Evolutionary conservation across 345 rosid genomes (phyloP).

Genomic region (Boechera retrofracta): DNA sequence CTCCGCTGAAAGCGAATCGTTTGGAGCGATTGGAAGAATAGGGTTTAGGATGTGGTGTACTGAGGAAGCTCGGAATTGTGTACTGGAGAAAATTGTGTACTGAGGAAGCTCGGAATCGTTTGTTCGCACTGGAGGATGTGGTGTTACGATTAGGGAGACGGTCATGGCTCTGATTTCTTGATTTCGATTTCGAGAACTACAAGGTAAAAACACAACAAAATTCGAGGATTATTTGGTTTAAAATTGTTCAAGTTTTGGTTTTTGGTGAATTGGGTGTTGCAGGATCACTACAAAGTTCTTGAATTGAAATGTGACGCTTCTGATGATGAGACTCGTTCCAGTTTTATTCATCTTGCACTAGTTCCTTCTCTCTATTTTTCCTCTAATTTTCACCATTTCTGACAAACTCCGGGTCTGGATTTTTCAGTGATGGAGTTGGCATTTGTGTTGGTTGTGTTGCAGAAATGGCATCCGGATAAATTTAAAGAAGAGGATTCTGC

Average conservation of each 20-base stretch:
- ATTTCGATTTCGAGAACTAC: too few relatives aligned
- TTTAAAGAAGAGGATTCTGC: slow-evolving; percentile 64
- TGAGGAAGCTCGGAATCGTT: too few relatives aligned
- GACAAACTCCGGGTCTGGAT: not conserved
- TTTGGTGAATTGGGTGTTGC: slow-evolving; percentile 25
- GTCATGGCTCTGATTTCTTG: too few relatives aligned
- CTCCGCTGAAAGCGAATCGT: too few relatives aligned
- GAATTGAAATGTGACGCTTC: slow-evolving; percentile 81
- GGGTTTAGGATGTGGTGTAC: too few relatives aligned
- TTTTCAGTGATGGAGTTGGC: slow-evolving; percentile 1
- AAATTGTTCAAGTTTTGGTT: not conserved
- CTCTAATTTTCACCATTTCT: not conserved
- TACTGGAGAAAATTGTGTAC: too few relatives aligned
- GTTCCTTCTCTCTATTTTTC: slow-evolving; percentile 37
- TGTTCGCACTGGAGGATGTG: too few relatives aligned
- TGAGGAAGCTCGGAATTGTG: too few relatives aligned
- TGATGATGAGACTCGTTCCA: slow-evolving; percentile 89
- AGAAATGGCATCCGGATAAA: slow-evolving; percentile 99
- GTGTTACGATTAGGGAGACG: too few relatives aligned
- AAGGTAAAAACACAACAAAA: too few relatives aligned
- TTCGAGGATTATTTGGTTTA: too few relatives aligned
- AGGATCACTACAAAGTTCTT: slow-evolving; percentile 92
- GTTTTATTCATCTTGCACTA: slow-evolving; percentile 91
- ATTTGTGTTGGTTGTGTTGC: slow-evolving; percentile 35
- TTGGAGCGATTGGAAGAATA: too few relatives aligned